Percentiles rank a stretch among this genome's conserved stretches.
Evolutionary conservation across 2,329 filamentous ascomycete species (phyloP).

Genomic region (Periglandula ipomoeae): DNA sequence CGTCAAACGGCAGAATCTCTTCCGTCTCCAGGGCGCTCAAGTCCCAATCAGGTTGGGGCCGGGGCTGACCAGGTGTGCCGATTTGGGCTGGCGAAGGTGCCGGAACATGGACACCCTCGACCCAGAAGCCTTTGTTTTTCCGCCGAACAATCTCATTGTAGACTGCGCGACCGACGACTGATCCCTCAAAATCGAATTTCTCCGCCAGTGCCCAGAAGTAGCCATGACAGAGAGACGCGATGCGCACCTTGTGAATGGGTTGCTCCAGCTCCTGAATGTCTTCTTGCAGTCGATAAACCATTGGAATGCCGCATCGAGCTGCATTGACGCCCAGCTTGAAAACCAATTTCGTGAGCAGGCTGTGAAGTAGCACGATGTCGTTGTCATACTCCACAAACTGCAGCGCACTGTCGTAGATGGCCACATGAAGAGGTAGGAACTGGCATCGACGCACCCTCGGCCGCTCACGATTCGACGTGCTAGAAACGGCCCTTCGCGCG

Average conservation of each 20-base stretch:
- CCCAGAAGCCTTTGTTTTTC: conserved; percentile 68
- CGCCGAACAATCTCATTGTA: conserved; percentile 68
- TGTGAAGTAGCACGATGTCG: conserved; percentile 68
- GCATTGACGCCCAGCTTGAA: conserved; percentile 76
- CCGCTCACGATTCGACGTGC: conserved; percentile 53
- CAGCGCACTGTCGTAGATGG: conserved; percentile 80
- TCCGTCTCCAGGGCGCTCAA: conserved; percentile 49
- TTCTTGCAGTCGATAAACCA: conserved; percentile 83
- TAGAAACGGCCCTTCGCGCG: conserved; percentile 59
- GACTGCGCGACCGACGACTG: conserved; percentile 60
- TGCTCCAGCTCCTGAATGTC: conserved; percentile 61
- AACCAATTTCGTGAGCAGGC: conserved; percentile 66
- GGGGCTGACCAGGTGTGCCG: conserved; percentile 38
- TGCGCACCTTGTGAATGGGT: conserved; percentile 62
- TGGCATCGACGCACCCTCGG: conserved; percentile 45
- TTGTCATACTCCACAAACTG: conserved; percentile 63
- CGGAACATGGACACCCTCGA: conserved; percentile 64
- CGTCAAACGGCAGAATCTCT: conserved; percentile 65
- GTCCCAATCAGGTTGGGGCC: conserved; percentile 36
- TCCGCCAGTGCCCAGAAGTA: conserved; percentile 78
- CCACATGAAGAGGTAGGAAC: conserved; percentile 76
- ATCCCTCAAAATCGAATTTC: conserved; percentile 66
- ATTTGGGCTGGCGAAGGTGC: conserved; percentile 55
- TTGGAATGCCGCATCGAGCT: conserved; percentile 67
- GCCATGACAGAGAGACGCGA: conserved; percentile 78